Base-by-base conservation (phyloP, 306 rosid species). In the Adenanthera pavonina region DNA sequence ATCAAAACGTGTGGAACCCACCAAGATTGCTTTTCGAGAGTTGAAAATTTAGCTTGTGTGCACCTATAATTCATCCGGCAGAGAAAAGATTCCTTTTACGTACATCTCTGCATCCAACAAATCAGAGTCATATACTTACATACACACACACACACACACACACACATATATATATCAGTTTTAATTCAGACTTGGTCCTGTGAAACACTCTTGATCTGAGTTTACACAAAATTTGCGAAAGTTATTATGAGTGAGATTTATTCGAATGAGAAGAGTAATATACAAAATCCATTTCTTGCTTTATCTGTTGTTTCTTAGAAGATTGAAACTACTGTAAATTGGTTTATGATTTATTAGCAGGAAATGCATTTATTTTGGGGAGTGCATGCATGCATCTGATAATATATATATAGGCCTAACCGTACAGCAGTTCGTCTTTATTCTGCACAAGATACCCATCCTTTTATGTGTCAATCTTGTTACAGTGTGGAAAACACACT, bases 371-470 rank as follows among this genome's bases (percentile, higher is more conserved):
- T 30, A 72, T 17, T 59, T 75, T 41, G 40, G 73, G 56, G 68
- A 69, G 40, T 44, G 74, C 41, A 7, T 54, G 76, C 51, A 13
- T 30, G n/a, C 74, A 52, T 62, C 59, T 71, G 79, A 71, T 19
- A 20, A 35, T 49, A n/a, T 52, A 35, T 52, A 72, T 56, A 74
- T 46, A 56, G 84, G 84, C 57, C 69, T 69, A 72, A 76, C 48
- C 61, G 72, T 70, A 47, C 84, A 70, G 74, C 84, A 69, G 35
- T 64, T 77, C 44, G 19, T 77, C 70, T 56, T 69, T 73, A 54
- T 78, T 84, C 85, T 67, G 68, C 49, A 13, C 44, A 44, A 77
- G 85, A 83, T 84, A 57, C 81, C 78, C 73, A 77, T 47, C 77
- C 68, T 68, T 69, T 75, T 68, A n/a, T 44, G 38, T 72, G 69